Conservation (phyloP, 257 asterid species). For the Primulina tabacum region DNA sequence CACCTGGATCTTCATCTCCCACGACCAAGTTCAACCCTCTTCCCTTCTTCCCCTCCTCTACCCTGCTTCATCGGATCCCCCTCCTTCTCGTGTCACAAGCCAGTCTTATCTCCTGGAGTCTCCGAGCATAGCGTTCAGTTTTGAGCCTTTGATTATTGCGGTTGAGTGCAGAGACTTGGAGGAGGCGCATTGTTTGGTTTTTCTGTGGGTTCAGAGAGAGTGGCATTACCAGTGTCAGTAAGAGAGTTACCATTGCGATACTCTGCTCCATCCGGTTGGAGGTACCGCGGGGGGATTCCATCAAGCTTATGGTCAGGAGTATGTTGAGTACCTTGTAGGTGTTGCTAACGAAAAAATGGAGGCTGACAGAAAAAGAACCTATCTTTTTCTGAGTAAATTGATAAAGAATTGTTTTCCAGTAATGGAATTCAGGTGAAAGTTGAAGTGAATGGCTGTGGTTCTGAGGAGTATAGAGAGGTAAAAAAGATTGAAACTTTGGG, state of each 20-base stretch:
- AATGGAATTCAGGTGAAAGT: slow-evolving; percentile 21
- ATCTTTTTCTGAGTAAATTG: slow-evolving; percentile 47
- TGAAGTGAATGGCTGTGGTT: slow-evolving; percentile 27
- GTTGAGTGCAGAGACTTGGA: slow-evolving; percentile 67
- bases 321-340: slow-evolving; percentile 60
- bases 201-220: slow-evolving; percentile 93
- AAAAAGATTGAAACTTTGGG: slow-evolving; percentile 27
- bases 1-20: slow-evolving; percentile 82
- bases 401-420: slow-evolving; percentile 47
- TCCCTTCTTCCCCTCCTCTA: slow-evolving; percentile 50
- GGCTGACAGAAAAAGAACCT: slow-evolving; percentile 68
- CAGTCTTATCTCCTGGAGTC: slow-evolving; percentile 20
- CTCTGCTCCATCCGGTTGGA: slow-evolving; percentile 89
- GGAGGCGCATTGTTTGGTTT: slow-evolving; percentile 69
- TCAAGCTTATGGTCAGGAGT: slow-evolving; percentile 69
- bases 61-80: slow-evolving; percentile 26
- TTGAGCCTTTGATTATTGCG: slow-evolving; percentile 89
- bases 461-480: slow-evolving; percentile 24
- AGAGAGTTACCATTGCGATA: slow-evolving; percentile 72
- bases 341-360: slow-evolving; percentile 89
- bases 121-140: slow-evolving; percentile 53
- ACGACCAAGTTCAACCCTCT: slow-evolving; percentile 51
- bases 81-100: not conserved
- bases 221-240: slow-evolving; percentile 80
- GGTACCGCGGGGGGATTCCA: slow-evolving; percentile 69